phyloP scores from a whole-genome alignment of 148 eudicot species.

The Chenopodium suecicum region DNA sequence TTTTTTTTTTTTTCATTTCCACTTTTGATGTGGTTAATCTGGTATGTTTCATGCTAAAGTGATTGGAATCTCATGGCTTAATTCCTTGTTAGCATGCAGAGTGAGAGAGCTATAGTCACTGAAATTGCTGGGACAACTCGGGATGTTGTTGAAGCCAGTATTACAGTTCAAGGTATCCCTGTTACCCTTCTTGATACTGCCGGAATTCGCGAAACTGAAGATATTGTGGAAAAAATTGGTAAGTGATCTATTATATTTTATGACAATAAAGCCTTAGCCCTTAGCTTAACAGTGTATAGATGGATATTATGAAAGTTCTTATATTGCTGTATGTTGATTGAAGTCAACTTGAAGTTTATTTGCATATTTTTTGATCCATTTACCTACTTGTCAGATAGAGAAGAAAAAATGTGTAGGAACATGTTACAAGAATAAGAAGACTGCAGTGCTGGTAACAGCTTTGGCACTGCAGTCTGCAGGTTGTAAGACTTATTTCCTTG shows the following conservation, averaged over 20 bases:
- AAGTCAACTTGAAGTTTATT: neutral
- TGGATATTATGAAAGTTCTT: neutral
- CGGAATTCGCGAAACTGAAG: slow-evolving; percentile 92
- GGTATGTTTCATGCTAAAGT: slow-evolving; percentile 15
- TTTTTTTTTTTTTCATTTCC: neutral
- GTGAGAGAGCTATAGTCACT: slow-evolving; percentile 97
- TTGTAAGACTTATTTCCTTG: neutral
- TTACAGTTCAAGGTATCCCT: slow-evolving; percentile 78
- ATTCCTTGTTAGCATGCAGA: slow-evolving; percentile 81
- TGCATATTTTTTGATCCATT: neutral
- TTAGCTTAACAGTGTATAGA: neutral
- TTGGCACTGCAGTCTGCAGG: neutral
- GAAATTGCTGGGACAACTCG: slow-evolving; percentile 97
- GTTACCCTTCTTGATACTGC: slow-evolving; percentile 97
- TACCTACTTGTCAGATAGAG: neutral
- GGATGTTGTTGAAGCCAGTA: slow-evolving; percentile 86
- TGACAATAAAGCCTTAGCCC: neutral
- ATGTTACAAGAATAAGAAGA: neutral
- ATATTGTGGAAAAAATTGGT: slow-evolving; percentile 92
- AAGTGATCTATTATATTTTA: slow-evolving; percentile 20
- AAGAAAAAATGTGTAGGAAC: neutral
- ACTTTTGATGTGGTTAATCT: slow-evolving; percentile 11
- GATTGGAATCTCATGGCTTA: slow-evolving; percentile 40
- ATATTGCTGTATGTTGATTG: neutral
- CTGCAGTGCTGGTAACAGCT: neutral